Base-by-base conservation (phyloP, 2,329 filamentous ascomycete genomes). In the Hymenotorrendiella dingleyae region DNA sequence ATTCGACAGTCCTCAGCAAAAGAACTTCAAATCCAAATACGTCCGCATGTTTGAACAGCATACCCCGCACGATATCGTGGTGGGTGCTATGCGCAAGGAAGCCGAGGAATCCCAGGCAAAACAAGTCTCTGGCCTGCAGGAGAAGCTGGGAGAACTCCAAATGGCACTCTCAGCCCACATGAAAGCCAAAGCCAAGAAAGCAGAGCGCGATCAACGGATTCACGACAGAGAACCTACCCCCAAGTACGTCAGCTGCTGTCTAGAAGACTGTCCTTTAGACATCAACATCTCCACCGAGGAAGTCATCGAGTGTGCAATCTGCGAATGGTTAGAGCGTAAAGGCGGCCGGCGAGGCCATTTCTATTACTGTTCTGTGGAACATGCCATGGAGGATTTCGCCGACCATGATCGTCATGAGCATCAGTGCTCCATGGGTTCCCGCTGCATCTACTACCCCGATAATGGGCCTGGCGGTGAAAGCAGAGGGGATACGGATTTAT, bases 11-110 rank as follows among this genome's bases (percentile, higher is more conserved):
- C 36, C 46, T 8, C 46, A 51, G 8, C 42, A 51, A 10, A 51
- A 52, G 32, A 54, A 56, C 19, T 55, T 60, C 41, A 61, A 61
- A 42, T 27, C 38, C 3, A 61, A 60, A 42, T 59, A 58, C 34
- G 47, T 47, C 3, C 52, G 54, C 4, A 50, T 55, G 39, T 61
- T 61, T 40, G 54, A 58, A 32, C 29, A 45, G 17, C 38, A 46
- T 1, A 32, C 42, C 4, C 45, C 54, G 1, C 53, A 57, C 23
- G 56, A 61, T 35, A 47, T 43, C 12, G 54, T 60, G 1, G 23
- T 61, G 5, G 36, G 41, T 3, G 47, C 49, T 2, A 56, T 56
- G 57, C 45, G 40, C 23, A 53, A 52, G 36, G 58, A 61, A 32
- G 51, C 52, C 3, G 42, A 48, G n/a, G 46, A 47, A 3, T 40